Evolutionary conservation across 2,329 filamentous ascomycete species (phyloP).

Genomic region (Volutella citrinella): DNA sequence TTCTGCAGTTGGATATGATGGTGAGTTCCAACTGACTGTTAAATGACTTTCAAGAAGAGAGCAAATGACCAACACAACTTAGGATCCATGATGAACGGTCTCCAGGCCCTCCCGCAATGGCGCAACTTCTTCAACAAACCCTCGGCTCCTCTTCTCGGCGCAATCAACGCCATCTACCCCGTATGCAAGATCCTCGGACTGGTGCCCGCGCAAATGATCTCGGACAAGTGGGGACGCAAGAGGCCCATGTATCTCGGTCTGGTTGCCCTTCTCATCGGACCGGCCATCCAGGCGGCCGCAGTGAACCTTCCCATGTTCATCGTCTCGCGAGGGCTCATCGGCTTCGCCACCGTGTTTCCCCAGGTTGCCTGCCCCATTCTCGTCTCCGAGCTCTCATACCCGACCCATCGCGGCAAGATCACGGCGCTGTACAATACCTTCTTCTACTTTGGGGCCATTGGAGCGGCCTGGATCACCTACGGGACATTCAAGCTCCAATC

Average conservation of each 20-base stretch:
- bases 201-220: constrained; percentile 30
- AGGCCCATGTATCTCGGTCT: constrained; percentile 23
- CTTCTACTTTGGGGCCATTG: constrained; percentile 9
- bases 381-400: constrained; percentile 29
- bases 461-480: constrained; percentile 4
- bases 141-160: constrained; percentile 28
- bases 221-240: constrained; percentile 38
- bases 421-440: constrained; percentile 27
- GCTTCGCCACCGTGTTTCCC: constrained; percentile 22
- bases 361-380: constrained; percentile 25
- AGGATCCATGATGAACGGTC: constrained; percentile 40
- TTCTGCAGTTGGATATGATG: constrained; percentile 40
- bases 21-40: constrained; percentile 13
- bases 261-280: constrained; percentile 26
- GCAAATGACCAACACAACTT: no score
- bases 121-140: constrained; percentile 36
- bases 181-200: constrained; percentile 35
- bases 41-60: no score
- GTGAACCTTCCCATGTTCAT: constrained; percentile 24
- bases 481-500: constrained; percentile 3
- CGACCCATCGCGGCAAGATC: constrained; percentile 25
- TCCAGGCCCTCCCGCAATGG: constrained; percentile 39
- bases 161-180: constrained; percentile 33
- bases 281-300: constrained; percentile 25
- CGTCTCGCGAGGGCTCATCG: constrained; percentile 25